These are phyloP conservation scores for Apophysomyces variabilis DNA, from an alignment of 371 early-diverging fungal species.

Conservation along the genomic window DNA sequence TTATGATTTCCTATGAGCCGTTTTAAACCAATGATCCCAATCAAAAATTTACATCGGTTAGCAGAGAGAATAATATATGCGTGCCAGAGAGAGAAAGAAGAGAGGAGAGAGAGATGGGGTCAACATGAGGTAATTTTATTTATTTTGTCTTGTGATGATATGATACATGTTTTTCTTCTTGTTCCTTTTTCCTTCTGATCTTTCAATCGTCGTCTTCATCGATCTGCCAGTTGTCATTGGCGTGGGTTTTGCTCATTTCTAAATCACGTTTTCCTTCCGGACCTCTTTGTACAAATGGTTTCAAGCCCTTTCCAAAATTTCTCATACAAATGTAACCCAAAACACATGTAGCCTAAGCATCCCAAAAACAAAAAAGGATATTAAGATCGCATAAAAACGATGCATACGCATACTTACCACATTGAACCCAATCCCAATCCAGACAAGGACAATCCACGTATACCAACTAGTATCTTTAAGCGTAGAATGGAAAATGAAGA, in stretches of 20 bases:
- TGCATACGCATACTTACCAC: background rate
- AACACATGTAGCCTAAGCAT: slow-evolving; percentile 20
- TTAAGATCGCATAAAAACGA: too few relatives aligned
- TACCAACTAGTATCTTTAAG: slow-evolving; percentile 49
- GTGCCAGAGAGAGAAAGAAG: too few relatives aligned
- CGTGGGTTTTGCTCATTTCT: slow-evolving; percentile 36
- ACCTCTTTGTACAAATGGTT: slow-evolving; percentile 40
- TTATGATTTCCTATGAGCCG: too few relatives aligned
- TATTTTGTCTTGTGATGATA: background rate
- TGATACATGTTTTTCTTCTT: background rate
- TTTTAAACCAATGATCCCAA: too few relatives aligned
- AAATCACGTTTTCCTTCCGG: slow-evolving; percentile 33
- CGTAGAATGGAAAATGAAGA: slow-evolving; percentile 41
- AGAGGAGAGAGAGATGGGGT: too few relatives aligned
- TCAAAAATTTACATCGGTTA: too few relatives aligned
- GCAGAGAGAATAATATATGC: too few relatives aligned
- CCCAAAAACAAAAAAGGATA: background rate
- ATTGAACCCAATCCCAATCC: slow-evolving; percentile 37
- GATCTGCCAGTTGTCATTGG: slow-evolving; percentile 42
- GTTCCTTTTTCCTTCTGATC: background rate
- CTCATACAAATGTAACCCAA: slow-evolving; percentile 35
- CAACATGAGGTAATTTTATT: background rate
- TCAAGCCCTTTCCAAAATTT: slow-evolving; percentile 45
- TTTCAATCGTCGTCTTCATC: slow-evolving; percentile 35
- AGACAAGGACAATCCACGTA: slow-evolving; percentile 51